A percentile compares a stretch with the other conserved stretches of the same genome.
These are phyloP conservation scores for Cladosporium sp. DNA, from an alignment of 2,329 filamentous ascomycete genomes.

Conservation along the genomic window DNA sequence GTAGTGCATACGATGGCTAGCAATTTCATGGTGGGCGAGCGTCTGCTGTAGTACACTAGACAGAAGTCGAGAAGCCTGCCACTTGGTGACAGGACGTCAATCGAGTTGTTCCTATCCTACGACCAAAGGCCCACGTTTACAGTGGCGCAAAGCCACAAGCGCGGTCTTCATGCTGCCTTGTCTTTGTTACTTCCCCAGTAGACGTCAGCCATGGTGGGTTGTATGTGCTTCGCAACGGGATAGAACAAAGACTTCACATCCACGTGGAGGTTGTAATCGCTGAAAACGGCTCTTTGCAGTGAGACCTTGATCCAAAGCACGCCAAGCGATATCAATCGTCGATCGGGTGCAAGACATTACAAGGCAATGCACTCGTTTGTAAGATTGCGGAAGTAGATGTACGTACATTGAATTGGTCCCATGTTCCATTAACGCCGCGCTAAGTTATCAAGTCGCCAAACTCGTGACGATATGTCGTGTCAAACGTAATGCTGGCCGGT, in stretches of 20 bases:
- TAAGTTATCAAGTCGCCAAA: constrained; percentile 5
- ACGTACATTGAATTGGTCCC: background rate
- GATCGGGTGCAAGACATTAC: no score
- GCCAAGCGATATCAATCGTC: no score
- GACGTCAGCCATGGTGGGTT: background rate
- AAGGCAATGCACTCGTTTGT: no score
- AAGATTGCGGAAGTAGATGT: background rate
- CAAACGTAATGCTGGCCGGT: background rate
- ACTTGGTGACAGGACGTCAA: background rate
- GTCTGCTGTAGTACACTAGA: background rate
- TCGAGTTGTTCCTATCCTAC: background rate
- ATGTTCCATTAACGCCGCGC: constrained; percentile 7
- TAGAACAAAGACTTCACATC: background rate
- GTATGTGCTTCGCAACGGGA: background rate
- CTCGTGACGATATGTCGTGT: background rate
- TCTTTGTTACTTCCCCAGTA: background rate
- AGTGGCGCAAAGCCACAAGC: background rate
- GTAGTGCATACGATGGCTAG: background rate
- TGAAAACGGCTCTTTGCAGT: background rate
- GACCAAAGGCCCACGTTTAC: background rate
- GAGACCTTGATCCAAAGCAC: no score
- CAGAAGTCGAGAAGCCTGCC: background rate
- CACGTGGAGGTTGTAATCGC: background rate
- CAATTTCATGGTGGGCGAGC: background rate
- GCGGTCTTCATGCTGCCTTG: background rate